Conservation (phyloP, 352 stramenopile species). For the Phytophthora lateralis region DNA sequence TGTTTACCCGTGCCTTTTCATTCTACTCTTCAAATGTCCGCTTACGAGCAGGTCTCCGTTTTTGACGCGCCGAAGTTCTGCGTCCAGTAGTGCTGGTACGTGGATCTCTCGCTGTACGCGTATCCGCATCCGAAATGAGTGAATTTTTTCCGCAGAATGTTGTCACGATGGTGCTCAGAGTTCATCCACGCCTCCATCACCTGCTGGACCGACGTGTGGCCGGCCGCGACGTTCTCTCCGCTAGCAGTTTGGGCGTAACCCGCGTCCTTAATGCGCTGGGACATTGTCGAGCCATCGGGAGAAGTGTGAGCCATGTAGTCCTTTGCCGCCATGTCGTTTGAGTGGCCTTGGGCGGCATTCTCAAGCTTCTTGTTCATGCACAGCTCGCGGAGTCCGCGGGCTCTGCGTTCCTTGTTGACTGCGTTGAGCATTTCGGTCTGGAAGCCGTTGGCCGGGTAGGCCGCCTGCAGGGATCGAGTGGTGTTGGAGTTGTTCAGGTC, state of each 20-base stretch:
- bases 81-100: slow-evolving; percentile 64
- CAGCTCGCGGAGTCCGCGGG: slow-evolving; percentile 32
- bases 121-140: slow-evolving; percentile 47
- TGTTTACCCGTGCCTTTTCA: background rate
- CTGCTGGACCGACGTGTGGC: slow-evolving; percentile 37
- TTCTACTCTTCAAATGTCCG: background rate
- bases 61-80: slow-evolving; percentile 53
- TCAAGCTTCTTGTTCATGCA: slow-evolving; percentile 52
- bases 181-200: slow-evolving; percentile 66
- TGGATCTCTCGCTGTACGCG: slow-evolving; percentile 31
- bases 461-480: slow-evolving; percentile 24
- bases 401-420: slow-evolving; percentile 55
- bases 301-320: slow-evolving; percentile 65
- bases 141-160: slow-evolving; percentile 47
- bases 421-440: slow-evolving; percentile 46
- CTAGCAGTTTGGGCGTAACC: slow-evolving; percentile 50
- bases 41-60: slow-evolving; percentile 33
- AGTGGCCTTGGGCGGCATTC: slow-evolving; percentile 30
- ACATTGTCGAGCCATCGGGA: slow-evolving; percentile 44
- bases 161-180: slow-evolving; percentile 51
- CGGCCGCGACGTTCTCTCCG: slow-evolving; percentile 66
- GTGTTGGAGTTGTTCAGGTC: slow-evolving; percentile 10
- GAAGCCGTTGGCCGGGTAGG: slow-evolving; percentile 26
- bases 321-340: slow-evolving; percentile 50
- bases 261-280: slow-evolving; percentile 36